Conservation (phyloP, 352 stramenopile genomes). For the Salisapilia sapeloensis region DNA sequence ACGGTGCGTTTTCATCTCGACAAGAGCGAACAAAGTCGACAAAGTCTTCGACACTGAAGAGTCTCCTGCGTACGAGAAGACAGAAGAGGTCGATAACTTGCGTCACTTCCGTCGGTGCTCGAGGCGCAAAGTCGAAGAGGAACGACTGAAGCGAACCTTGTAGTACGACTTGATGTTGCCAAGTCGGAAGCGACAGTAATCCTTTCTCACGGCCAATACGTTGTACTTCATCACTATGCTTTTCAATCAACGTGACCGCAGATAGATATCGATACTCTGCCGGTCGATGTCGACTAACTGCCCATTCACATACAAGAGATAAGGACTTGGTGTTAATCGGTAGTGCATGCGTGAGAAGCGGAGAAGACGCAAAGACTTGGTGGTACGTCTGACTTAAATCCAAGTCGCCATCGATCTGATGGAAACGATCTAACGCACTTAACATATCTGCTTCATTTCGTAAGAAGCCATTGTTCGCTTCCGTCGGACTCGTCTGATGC, state of each 20-base stretch:
- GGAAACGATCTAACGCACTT: slow-evolving; percentile 65
- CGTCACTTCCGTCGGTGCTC: slow-evolving; percentile 55
- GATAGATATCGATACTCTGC: slow-evolving; percentile 72
- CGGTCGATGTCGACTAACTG: slow-evolving; percentile 59
- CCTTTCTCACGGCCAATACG: slow-evolving; percentile 41
- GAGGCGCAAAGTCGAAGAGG: slow-evolving; percentile 55
- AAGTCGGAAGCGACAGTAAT: slow-evolving; percentile 1
- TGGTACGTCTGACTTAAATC: slow-evolving; percentile 56
- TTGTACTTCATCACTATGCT: slow-evolving; percentile 52
- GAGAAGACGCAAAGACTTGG: slow-evolving; percentile 51
- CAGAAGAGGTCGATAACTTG: slow-evolving; percentile 73
- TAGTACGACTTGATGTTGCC: slow-evolving; percentile 47
- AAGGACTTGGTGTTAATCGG: slow-evolving; percentile 54
- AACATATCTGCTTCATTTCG: slow-evolving; percentile 64
- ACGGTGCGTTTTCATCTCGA: slow-evolving; percentile 16
- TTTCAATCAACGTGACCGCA: slow-evolving; percentile 59
- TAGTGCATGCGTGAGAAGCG: slow-evolving; percentile 16
- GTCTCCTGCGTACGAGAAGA: slow-evolving; percentile 43
- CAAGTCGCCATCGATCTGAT: slow-evolving; percentile 49
- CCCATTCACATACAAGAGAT: slow-evolving; percentile 71
- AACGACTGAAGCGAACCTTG: slow-evolving; percentile 63
- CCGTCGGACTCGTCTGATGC: too few species aligned
- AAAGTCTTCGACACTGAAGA: slow-evolving; percentile 61
- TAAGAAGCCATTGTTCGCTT: slow-evolving; percentile 17
- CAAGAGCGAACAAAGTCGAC: slow-evolving; percentile 46